Evolutionary conservation across 495 filamentous ascomycete species (phyloP), one percentile per base, ranked within the genome.

Genomic region (Penicillium ochrochloron): DNA sequence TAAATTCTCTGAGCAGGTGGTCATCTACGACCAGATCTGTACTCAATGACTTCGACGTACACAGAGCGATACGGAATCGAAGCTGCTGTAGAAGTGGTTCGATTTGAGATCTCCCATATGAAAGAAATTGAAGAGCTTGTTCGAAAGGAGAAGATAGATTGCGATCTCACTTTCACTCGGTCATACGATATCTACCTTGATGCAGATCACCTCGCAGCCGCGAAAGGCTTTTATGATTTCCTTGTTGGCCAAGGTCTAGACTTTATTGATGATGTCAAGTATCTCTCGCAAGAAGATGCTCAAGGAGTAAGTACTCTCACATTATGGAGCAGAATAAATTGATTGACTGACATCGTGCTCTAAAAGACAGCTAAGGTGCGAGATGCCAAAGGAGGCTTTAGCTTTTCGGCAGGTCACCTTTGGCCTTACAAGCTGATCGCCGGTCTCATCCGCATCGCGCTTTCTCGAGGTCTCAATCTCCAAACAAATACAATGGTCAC

Each of bases 341-440:
- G 6, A 2, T 53, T 27, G 14, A 53, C 50, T 53, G 25, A 53
- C 25, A 9, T 4, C 9, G 7, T 25, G 7, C 10, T 33, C 8
- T 15, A 51, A 39, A 7, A 78, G 76, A 64, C 67, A 5, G 74
- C 75, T 4, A 72, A 74, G 3, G 73, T 79, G 41, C 73, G 71
- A 62, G 66, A 70, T 23, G 75, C 75, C 0, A 72, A 75, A 51
- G 74, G 70, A 6, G 76, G 76, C 52, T 64, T 76, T 37, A 76
- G 72, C 15, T 78, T 72, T 48, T 70, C 77, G 0, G 86, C 89
- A 1, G 90, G 88, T 0, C 88, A 85, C 58, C 48, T 93, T 12
- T 87, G 84, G 70, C 82, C 87, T 4, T 93, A 93, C 71, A 84
- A 84, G 57, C 85, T 94, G 61, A 77, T 82, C 3, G 69, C 85